Percentiles rank a stretch among this genome's conserved stretches.
These are phyloP conservation scores for Nakataea oryzae DNA, from an alignment of 2,329 filamentous ascomycete species.

Conservation along the genomic window DNA sequence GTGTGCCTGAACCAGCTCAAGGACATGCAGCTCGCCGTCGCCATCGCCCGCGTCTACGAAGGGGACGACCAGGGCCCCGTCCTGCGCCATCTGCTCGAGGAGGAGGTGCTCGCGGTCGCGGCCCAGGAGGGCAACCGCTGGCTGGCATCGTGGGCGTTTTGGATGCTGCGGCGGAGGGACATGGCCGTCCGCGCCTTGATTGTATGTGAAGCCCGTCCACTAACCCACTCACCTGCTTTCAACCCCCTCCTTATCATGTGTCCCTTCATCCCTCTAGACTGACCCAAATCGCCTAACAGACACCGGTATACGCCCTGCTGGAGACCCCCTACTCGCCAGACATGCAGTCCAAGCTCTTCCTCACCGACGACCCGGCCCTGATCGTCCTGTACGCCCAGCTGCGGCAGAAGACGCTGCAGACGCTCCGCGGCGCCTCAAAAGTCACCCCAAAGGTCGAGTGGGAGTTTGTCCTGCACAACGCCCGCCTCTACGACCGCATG, in stretches of 20 bases:
- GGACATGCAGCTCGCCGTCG: constrained; percentile 82
- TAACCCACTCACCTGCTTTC: neutral
- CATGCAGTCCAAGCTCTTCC: constrained; percentile 65
- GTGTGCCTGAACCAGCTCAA: constrained; percentile 80
- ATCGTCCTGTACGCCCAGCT: constrained; percentile 82
- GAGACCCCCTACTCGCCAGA: constrained; percentile 58
- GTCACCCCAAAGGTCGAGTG: constrained; percentile 72
- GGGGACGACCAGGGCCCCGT: constrained; percentile 74
- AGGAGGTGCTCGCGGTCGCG: constrained; percentile 69
- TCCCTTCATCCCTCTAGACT: neutral
- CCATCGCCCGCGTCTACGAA: constrained; percentile 79
- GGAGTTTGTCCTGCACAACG: constrained; percentile 82
- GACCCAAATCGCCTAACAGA: constrained; percentile 31
- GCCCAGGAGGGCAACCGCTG: constrained; percentile 78
- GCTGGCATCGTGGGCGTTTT: constrained; percentile 93
- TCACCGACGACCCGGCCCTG: constrained; percentile 84
- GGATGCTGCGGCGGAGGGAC: constrained; percentile 73
- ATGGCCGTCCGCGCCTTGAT: constrained; percentile 78
- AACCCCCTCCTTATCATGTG: neutral
- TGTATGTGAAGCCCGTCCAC: constrained; percentile 34
- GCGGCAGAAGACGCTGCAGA: constrained; percentile 70
- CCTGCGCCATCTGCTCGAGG: constrained; percentile 62
- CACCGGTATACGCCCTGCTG: constrained; percentile 66
- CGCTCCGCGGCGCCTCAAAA: constrained; percentile 74
- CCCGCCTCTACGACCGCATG: constrained; percentile 78